Base-by-base conservation (phyloP, 139 green algal species). In the Eudorina sp. region DNA sequence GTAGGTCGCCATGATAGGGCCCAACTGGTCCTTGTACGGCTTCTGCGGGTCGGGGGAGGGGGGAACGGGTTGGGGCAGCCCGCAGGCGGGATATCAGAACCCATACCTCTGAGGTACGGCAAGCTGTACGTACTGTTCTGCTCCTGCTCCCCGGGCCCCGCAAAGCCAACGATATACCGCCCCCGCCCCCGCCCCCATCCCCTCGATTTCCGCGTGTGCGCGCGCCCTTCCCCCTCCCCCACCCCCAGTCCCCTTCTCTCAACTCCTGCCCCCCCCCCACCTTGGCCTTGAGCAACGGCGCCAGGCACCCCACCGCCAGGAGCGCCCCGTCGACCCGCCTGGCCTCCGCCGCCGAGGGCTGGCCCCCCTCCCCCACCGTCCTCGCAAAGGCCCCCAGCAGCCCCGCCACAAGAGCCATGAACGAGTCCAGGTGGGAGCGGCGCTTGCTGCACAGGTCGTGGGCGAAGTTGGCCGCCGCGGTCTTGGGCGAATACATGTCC, bases 401-500 rank as follows among this genome's bases (percentile, higher is more conserved):
- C 4, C 75, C 73, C 41, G 55, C 80, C 55, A 89, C 74, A 29
- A 92, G 53, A n/a, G 38, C 40, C 94, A 98, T 96, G 79, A 97
- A 92, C 31, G 82, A 70, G 86, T 95, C 89, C 74, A 98, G 79
- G 88, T 95, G 92, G 11, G 62, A 75, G 81, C 95, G 95, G 53
- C 93, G 92, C 60, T 93, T 94, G 40, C 90, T 88, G 83, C 94
- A 97, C 60, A 98, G 84, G 86, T 98, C 96, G 62, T 94, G 88
- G 43, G 98, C 75, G 69, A 99, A 97, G 90, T 98, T 98, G 69
- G 97, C 94, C 36, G 96, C 98, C 0, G 97, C 95, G 14, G 96
- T 98, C 81, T 98, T 97, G 38, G 95, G 90, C 55, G 91, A 95
- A 92, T 98, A 98, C 90, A 99, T 98, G 88, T 99, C 98, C 90